Conservation (phyloP, 352 stramenopile species). For the Phytopythium sindhum region DNA sequence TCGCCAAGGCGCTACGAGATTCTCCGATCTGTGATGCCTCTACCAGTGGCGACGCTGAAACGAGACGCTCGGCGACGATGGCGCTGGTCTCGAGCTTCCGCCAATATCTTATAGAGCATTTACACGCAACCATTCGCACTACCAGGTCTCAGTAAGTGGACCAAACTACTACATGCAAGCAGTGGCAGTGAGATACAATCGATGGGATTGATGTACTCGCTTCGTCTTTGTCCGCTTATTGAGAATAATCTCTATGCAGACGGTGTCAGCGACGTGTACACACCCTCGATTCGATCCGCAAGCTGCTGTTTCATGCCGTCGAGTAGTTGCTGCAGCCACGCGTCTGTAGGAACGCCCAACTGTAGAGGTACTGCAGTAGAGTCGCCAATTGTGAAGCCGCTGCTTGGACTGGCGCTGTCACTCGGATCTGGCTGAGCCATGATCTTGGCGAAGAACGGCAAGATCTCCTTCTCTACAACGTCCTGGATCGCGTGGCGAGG, state of each 20-base stretch:
- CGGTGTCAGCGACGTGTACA: constrained; percentile 18
- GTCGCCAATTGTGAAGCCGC: neutral
- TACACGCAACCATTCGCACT: neutral
- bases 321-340: constrained; percentile 63
- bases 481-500: constrained; percentile 43
- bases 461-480: constrained; percentile 62
- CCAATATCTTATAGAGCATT: neutral
- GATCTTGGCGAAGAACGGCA: constrained; percentile 54
- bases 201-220: neutral
- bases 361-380: neutral
- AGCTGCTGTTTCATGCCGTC: constrained; percentile 73
- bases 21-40: neutral
- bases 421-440: constrained; percentile 39
- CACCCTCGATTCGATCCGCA: constrained; percentile 44
- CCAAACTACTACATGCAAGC: neutral
- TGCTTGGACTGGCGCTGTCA: constrained; percentile 2
- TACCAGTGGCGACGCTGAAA: neutral
- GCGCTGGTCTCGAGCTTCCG: constrained; percentile 5
- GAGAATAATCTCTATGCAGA: neutral
- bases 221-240: too few relatives aligned
- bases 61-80: neutral
- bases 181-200: neutral
- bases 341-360: constrained; percentile 26
- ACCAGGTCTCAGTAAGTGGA: neutral
- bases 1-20: constrained; percentile 5